Percentiles rank a stretch among this genome's conserved stretches.
Conservation (phyloP, 2,329 filamentous ascomycete species). For the Cladosporium oxysporum region DNA sequence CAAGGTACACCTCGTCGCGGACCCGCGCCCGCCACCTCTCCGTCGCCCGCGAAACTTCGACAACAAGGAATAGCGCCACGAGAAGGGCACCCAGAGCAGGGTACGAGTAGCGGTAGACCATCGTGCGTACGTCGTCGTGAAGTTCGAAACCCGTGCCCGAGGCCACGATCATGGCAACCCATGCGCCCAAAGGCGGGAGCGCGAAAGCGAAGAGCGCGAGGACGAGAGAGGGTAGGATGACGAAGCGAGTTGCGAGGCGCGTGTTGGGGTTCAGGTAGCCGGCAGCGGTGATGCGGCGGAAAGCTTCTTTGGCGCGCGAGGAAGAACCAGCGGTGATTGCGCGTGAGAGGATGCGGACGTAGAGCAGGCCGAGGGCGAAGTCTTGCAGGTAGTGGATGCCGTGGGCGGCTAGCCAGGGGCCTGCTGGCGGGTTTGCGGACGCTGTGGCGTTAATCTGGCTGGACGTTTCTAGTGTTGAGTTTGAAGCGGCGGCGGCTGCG, state of each 20-base stretch:
- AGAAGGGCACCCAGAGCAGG: slow-evolving; percentile 50
- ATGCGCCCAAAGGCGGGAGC: slow-evolving; percentile 64
- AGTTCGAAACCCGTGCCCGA: neutral
- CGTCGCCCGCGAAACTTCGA: slow-evolving; percentile 57
- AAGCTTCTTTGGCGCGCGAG: slow-evolving; percentile 71
- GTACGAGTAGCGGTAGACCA: slow-evolving; percentile 70
- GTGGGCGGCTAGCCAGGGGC: slow-evolving; percentile 51
- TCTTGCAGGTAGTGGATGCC: slow-evolving; percentile 86
- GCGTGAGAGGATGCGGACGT: slow-evolving; percentile 73
- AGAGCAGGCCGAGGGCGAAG: slow-evolving; percentile 90
- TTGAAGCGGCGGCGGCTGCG: slow-evolving; percentile 9
- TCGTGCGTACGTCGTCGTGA: slow-evolving; percentile 19
- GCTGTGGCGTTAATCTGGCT: neutral
- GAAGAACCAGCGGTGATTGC: slow-evolving; percentile 68
- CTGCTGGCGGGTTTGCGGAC: slow-evolving; percentile 14
- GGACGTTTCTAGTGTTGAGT: neutral
- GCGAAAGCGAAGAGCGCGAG: slow-evolving; percentile 64
- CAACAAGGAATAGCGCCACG: slow-evolving; percentile 1
- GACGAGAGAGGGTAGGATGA: slow-evolving; percentile 73
- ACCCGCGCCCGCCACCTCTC: slow-evolving; percentile 78
- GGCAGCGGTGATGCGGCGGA: slow-evolving; percentile 65
- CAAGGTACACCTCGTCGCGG: slow-evolving; percentile 91
- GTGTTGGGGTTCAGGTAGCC: slow-evolving; percentile 81
- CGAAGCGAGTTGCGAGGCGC: slow-evolving; percentile 75
- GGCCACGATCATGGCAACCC: slow-evolving; percentile 47